phyloP scores from a whole-genome alignment of 2,329 filamentous ascomycete genomes.

The Fusarium subtropicale region DNA sequence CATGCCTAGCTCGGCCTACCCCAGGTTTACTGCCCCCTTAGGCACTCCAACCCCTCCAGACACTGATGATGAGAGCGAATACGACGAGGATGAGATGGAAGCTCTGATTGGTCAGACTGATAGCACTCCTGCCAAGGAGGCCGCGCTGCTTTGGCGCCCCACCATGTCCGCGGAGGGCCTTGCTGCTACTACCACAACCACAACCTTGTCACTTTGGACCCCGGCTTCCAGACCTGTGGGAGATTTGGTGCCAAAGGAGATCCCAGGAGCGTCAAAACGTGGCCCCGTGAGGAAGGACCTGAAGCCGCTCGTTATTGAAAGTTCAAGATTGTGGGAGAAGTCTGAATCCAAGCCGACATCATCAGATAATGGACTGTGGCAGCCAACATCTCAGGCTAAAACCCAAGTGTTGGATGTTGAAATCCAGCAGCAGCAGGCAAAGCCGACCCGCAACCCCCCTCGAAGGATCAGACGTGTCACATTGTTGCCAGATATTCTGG shows the following conservation, averaged over 20 bases:
- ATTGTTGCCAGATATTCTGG: slow-evolving; percentile 70
- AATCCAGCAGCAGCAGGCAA: slow-evolving; percentile 53
- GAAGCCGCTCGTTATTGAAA: slow-evolving; percentile 40
- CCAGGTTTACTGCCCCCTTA: slow-evolving; percentile 29
- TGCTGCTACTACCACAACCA: slow-evolving; percentile 3
- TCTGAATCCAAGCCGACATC: slow-evolving; percentile 4
- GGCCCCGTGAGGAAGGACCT: slow-evolving; percentile 21
- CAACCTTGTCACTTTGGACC: slow-evolving; percentile 42
- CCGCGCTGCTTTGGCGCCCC: slow-evolving; percentile 40
- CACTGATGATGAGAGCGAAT: slow-evolving; percentile 58
- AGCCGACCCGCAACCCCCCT: slow-evolving; percentile 65
- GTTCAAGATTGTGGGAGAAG: slow-evolving; percentile 41
- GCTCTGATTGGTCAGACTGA: slow-evolving; percentile 28
- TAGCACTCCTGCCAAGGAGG: slow-evolving; percentile 32
- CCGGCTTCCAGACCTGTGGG: slow-evolving; percentile 28
- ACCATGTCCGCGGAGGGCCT: slow-evolving; percentile 25
- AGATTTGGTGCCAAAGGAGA: slow-evolving; percentile 22
- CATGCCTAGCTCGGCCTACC: slow-evolving; percentile 27
- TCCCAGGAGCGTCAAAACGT: slow-evolving; percentile 12
- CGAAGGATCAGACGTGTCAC: slow-evolving; percentile 68
- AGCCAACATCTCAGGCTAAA: slow-evolving; percentile 22
- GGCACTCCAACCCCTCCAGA: slow-evolving; percentile 62
- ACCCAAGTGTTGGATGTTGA: slow-evolving; percentile 32
- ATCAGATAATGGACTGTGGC: slow-evolving; percentile 37
- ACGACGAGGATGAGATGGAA: slow-evolving; percentile 45